These are phyloP conservation scores for Diutina pseudorugosa DNA, from an alignment of 1,139 yeast species.

Conservation along the genomic window DNA sequence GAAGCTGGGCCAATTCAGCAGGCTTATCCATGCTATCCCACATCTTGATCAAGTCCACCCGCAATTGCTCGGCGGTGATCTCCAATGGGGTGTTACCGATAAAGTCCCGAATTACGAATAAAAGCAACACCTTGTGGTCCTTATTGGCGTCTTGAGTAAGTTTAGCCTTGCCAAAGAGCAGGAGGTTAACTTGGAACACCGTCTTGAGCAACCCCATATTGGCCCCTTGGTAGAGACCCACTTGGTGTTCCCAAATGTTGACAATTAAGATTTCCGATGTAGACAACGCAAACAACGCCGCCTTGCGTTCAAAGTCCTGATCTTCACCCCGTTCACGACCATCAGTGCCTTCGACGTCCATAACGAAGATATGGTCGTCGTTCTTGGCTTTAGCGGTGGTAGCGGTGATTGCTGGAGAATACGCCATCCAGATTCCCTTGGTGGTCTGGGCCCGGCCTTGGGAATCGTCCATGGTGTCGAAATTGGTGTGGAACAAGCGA, in stretches of 20 bases:
- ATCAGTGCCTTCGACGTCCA: slow-evolving; percentile 98
- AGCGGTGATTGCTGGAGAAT: slow-evolving; percentile 30
- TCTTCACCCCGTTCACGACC: slow-evolving; percentile 98
- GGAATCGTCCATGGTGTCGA: slow-evolving; percentile 87
- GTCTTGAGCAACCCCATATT: slow-evolving; percentile 92
- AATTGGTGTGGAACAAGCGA: slow-evolving; percentile 70
- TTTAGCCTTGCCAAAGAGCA: slow-evolving; percentile 49
- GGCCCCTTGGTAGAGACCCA: slow-evolving; percentile 94
- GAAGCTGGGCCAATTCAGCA: slow-evolving; percentile 35
- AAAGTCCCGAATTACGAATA: slow-evolving; percentile 89
- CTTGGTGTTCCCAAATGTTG: slow-evolving; percentile 95
- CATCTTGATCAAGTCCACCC: slow-evolving; percentile 57
- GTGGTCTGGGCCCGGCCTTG: slow-evolving; percentile 71
- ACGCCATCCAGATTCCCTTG: slow-evolving; percentile 89
- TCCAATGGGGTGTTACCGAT: slow-evolving; percentile 77
- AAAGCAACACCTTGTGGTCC: slow-evolving; percentile 55
- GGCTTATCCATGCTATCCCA: slow-evolving; percentile 79
- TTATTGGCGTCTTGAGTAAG: slow-evolving; percentile 17
- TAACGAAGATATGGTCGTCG: slow-evolving; percentile 48
- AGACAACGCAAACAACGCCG: slow-evolving; percentile 88
- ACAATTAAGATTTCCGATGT: slow-evolving; percentile 85
- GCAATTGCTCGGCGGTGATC: slow-evolving; percentile 56
- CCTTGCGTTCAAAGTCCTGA: slow-evolving; percentile 93
- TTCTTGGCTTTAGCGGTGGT: slow-evolving; percentile 11
- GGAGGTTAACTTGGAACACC: slow-evolving; percentile 87